Percentiles rank a stretch among this genome's conserved stretches.
phyloP scores from a whole-genome alignment of 73 alveolate genomes.

The Durusdinium trenchii region DNA sequence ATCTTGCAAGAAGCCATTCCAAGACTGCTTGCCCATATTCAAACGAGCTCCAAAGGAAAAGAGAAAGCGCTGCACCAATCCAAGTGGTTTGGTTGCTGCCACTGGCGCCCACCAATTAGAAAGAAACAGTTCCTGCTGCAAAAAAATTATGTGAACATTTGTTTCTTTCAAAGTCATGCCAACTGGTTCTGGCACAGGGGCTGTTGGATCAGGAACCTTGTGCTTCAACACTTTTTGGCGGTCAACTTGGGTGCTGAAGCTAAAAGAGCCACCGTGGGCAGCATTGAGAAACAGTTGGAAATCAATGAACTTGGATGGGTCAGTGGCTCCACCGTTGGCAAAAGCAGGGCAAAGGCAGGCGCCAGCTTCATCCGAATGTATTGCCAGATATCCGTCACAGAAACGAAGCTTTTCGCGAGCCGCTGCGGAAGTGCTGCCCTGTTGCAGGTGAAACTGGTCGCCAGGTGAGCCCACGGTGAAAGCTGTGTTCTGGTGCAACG shows the following conservation, averaged over 20 bases:
- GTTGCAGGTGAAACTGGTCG: constrained; percentile 21
- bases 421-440: constrained; percentile 25
- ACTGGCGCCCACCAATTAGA: constrained; percentile 42
- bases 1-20: constrained; percentile 1
- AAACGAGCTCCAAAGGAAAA: constrained; percentile 14
- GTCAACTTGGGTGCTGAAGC: constrained; percentile 12
- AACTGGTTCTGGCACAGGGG: constrained; percentile 22
- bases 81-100: constrained; percentile 39
- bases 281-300: constrained; percentile 17
- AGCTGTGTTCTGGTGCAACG: neutral
- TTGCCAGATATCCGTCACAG: constrained; percentile 21
- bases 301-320: constrained; percentile 21
- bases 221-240: neutral
- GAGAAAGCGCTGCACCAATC: constrained; percentile 29
- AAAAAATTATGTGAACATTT: constrained; percentile 1
- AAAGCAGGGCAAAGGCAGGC: constrained; percentile 34
- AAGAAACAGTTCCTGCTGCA: constrained; percentile 44
- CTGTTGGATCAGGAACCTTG: neutral
- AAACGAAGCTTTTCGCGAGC: constrained; percentile 31
- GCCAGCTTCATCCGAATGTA: constrained; percentile 57
- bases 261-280: constrained; percentile 25
- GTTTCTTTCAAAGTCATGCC: constrained; percentile 30
- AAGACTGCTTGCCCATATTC: neutral
- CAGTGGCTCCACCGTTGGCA: constrained; percentile 33
- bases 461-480: neutral